Evolutionary conservation across 23 red algal genomes (phyloP).

Genomic region (Gracilaria gracilis): DNA sequence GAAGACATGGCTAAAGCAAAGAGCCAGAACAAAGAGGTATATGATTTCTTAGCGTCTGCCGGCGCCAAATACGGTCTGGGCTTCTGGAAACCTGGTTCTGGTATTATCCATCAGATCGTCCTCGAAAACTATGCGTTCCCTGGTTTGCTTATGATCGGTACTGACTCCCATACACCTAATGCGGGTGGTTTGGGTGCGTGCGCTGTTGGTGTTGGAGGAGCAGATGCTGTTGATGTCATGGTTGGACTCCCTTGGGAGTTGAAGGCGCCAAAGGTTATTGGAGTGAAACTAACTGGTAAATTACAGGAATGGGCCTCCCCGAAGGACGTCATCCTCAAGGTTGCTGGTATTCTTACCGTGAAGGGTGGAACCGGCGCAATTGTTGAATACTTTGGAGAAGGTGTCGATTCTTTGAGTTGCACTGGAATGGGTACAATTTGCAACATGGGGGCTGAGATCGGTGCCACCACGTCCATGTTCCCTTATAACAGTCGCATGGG

Average conservation of each 20-base stretch:
- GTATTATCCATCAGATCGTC: constrained; percentile 99
- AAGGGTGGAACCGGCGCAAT: constrained; percentile 99
- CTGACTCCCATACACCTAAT: constrained; percentile 98
- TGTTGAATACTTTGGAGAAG: constrained; percentile 97
- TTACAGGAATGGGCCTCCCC: constrained; percentile 90
- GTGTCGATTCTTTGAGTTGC: constrained; percentile 97
- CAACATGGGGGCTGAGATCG: constrained; percentile 99
- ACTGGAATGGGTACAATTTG: constrained; percentile 99
- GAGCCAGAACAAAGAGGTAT: constrained; percentile 94
- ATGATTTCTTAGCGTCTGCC: constrained; percentile 91
- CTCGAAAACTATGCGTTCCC: constrained; percentile 99
- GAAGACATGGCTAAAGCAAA: constrained; percentile 90
- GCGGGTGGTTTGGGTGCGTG: constrained; percentile 97
- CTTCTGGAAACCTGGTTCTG: constrained; percentile 97
- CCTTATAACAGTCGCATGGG: constrained; percentile 96
- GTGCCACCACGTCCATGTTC: constrained; percentile 97
- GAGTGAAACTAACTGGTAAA: constrained; percentile 94
- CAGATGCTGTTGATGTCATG: constrained; percentile 99
- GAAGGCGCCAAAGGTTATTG: constrained; percentile 97
- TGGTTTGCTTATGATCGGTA: constrained; percentile 98
- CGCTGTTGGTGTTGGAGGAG: constrained; percentile 97
- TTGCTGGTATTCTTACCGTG: constrained; percentile 98
- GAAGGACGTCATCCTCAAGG: constrained; percentile 98
- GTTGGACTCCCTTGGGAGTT: constrained; percentile 98
- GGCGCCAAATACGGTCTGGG: constrained; percentile 97